Base-by-base conservation (phyloP, 257 asterid species). In the Orobanche coerulescens region DNA sequence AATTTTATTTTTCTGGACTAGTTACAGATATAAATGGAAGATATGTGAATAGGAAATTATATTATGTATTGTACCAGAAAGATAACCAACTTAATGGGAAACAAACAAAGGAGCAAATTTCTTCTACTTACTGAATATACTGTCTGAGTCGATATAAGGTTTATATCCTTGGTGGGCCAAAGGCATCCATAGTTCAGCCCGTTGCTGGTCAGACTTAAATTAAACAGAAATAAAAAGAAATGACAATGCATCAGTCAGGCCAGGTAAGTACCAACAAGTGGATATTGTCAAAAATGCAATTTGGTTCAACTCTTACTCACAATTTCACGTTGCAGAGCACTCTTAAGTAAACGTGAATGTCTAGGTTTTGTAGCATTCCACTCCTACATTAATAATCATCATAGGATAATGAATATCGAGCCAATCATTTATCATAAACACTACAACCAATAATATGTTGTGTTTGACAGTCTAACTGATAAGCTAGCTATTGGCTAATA, bases 331-430 rank as follows among this genome's bases (percentile, higher is more conserved):
- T 71, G 79, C 37, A 83, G 67, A 40, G 96, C 98, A 69, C 90
- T 70, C 71, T 66, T 78, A 24, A 89, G 77, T 52, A 92, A 70
- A 46, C 78, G 81, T 44, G 96, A 74, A 53, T 92, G 98, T 67
- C 88, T 79, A 24, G 92, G 91, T 65, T 86, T 92, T 13, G 86
- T 82, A 63, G 83, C 67, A 77, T 79, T 86, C 93, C 80, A 84
- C 40, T 81, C 95, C 95, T 87, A 74, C 65, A 75, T 20, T 39
- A 49, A 39, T 33, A 44, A 44, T 40, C 36, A 73, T 49, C 36
- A 43, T 28, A 58, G 56, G 34, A 62, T 46, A 58, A 74, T 44
- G 50, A 23, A 42, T 42, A 14, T 11, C 46, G 6, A 14, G 48
- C 26, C 55, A 54, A 15, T 2, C 12, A 1, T 25, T n/a, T n/a